These are phyloP conservation scores for Clarireedia homoeocarpa DNA, from an alignment of 2,329 filamentous ascomycete species.

Conservation along the genomic window DNA sequence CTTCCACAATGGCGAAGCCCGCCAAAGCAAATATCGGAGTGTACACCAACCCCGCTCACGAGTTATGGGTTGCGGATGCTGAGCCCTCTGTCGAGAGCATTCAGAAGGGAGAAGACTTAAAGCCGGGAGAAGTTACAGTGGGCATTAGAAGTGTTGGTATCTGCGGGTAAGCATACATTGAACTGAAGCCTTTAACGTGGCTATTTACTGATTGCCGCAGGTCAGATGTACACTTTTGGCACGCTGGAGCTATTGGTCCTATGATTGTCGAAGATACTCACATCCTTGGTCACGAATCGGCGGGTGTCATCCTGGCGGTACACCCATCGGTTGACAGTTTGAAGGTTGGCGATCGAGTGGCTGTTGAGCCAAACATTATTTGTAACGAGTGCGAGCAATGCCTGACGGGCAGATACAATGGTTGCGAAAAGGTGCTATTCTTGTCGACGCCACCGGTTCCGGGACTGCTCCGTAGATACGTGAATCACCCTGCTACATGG, in stretches of 20 bases:
- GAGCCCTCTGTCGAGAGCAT: conserved; percentile 70
- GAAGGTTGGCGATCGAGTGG: conserved; percentile 81
- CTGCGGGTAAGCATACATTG: conserved; percentile 59
- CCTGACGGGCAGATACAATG: conserved; percentile 89
- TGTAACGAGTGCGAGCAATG: conserved; percentile 88
- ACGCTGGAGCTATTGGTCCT: conserved; percentile 86
- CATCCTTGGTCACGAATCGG: conserved; percentile 90
- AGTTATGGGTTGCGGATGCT: conserved; percentile 80
- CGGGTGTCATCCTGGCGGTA: conserved; percentile 73
- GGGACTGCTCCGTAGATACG: conserved; percentile 81
- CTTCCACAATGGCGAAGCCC: conserved; percentile 17
- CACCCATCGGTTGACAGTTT: conserved; percentile 73
- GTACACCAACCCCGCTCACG: conserved; percentile 88
- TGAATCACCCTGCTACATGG: conserved; percentile 91
- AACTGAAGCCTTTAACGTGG: background rate
- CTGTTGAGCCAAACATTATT: conserved; percentile 89
- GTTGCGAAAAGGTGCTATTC: conserved; percentile 79
- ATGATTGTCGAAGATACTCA: conserved; percentile 89
- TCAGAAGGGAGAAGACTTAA: conserved; percentile 57
- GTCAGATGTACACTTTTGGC: conserved; percentile 96
- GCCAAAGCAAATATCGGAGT: conserved; percentile 88
- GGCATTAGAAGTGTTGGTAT: conserved; percentile 93
- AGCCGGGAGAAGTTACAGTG: conserved; percentile 77
- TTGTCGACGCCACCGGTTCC: conserved; percentile 84
- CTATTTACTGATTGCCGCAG: conserved; percentile 36